A percentile compares a stretch with the other conserved stretches of the same genome.
Conservation (phyloP, 805 yeast genomes). For the Jamesozyma lodderae region DNA sequence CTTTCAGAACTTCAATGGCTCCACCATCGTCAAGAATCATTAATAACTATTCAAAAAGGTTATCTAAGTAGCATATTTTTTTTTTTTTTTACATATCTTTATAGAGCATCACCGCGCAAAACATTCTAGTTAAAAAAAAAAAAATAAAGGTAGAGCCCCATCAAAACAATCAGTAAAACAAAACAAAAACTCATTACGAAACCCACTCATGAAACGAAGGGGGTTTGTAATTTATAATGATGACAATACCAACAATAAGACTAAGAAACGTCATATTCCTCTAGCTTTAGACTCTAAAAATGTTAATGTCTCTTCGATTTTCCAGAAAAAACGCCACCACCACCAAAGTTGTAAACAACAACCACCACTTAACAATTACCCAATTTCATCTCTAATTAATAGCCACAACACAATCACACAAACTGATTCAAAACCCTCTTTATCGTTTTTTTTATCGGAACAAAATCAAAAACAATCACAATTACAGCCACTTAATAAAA, state of each 20-base stretch:
- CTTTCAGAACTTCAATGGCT: constrained; percentile 2
- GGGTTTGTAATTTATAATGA: constrained; percentile 2
- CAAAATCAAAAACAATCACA: too few species aligned
- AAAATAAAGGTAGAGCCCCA: not conserved
- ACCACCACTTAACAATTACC: too few species aligned
- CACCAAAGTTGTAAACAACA: too few species aligned
- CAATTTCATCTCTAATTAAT: too few species aligned
- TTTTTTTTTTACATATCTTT: not conserved
- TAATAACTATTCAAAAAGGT: too few species aligned
- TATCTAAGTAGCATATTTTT: too few species aligned
- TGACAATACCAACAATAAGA: not conserved
- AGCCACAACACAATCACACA: too few species aligned
- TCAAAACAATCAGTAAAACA: not conserved
- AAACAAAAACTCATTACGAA: not conserved
- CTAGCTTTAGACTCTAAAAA: not conserved
- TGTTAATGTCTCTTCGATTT: not conserved
- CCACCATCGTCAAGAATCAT: constrained; percentile 6
- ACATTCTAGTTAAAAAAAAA: not conserved
- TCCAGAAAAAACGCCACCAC: too few species aligned
- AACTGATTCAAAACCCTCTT: too few species aligned
- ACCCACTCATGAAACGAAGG: not conserved
- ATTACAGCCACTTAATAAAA: too few species aligned
- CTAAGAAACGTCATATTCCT: not conserved
- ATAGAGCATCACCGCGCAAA: too few species aligned
- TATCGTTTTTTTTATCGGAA: too few species aligned